These are phyloP conservation scores for Microbotryum violaceum DNA, from an alignment of 1,284 basidiomycete species.

Conservation along the genomic window DNA sequence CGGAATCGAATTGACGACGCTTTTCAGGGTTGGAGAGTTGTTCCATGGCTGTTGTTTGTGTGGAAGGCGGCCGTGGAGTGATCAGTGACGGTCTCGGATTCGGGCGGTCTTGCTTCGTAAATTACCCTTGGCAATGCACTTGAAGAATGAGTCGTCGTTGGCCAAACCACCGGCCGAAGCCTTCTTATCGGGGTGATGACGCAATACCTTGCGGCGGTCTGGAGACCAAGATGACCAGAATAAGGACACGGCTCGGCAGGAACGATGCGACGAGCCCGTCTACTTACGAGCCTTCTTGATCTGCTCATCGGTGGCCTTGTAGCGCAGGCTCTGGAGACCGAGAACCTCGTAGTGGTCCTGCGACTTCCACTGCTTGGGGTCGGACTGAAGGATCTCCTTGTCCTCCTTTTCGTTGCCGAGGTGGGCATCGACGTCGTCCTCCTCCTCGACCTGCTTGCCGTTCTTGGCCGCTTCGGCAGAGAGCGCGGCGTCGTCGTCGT, in stretches of 20 bases:
- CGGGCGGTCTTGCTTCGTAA: no score
- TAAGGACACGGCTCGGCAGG: slow-evolving; percentile 7
- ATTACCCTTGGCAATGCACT: slow-evolving; percentile 84
- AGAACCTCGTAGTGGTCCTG: slow-evolving; percentile 98
- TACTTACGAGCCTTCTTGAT: slow-evolving; percentile 91
- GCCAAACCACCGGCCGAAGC: slow-evolving; percentile 61
- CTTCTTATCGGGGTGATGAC: slow-evolving; percentile 99
- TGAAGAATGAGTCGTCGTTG: slow-evolving; percentile 99
- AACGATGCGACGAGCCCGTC: slow-evolving; percentile 6
- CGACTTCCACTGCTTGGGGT: slow-evolving; percentile 99
- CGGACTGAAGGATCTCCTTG: slow-evolving; percentile 60
- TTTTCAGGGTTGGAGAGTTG: slow-evolving; percentile 79
- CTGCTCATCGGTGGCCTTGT: slow-evolving; percentile 79
- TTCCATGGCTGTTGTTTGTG: slow-evolving; percentile 53
- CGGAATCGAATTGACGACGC: slow-evolving; percentile 92
- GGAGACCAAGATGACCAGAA: slow-evolving; percentile 11
- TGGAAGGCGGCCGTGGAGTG: no score
- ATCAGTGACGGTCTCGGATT: no score
- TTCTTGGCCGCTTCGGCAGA: slow-evolving; percentile 51
- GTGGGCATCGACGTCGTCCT: slow-evolving; percentile 68
- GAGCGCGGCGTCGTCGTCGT: slow-evolving; percentile 61
- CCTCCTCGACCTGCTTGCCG: slow-evolving; percentile 53
- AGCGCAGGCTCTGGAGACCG: slow-evolving; percentile 82
- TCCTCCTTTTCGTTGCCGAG: slow-evolving; percentile 87
- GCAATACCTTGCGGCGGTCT: slow-evolving; percentile 98